Evolutionary conservation across 805 yeast species (phyloP).

Genomic region (Candida khao-thaluensis): DNA sequence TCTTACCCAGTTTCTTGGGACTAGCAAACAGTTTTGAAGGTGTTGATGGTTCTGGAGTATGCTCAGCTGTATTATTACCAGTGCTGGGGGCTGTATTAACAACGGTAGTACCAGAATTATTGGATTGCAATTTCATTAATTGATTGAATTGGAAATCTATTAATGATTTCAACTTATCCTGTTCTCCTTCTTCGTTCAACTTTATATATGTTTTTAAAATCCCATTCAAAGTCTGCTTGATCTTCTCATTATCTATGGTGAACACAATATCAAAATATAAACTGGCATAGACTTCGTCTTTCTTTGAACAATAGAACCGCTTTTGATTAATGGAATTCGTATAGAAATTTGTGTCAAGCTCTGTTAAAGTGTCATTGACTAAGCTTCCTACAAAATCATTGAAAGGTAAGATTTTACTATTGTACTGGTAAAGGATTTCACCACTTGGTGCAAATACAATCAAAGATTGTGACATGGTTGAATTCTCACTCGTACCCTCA

Average conservation of each 20-base stretch:
- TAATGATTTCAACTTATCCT: slow-evolving; percentile 30
- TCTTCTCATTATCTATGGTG: slow-evolving; percentile 38
- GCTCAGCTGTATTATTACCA: neutral
- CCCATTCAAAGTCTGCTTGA: slow-evolving; percentile 30
- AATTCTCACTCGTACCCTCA: too few relatives aligned
- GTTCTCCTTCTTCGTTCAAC: slow-evolving; percentile 17
- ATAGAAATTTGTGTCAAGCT: slow-evolving; percentile 32
- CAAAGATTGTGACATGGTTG: slow-evolving; percentile 38
- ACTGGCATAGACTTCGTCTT: slow-evolving; percentile 31
- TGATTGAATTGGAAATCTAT: slow-evolving; percentile 40
- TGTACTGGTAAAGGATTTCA: slow-evolving; percentile 34
- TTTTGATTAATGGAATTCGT: slow-evolving; percentile 32
- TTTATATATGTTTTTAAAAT: slow-evolving; percentile 32
- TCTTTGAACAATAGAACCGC: slow-evolving; percentile 32
- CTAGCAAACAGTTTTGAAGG: neutral
- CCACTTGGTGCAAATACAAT: slow-evolving; percentile 38
- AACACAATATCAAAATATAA: slow-evolving; percentile 40
- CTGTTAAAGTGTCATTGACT: slow-evolving; percentile 34
- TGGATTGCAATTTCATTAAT: slow-evolving; percentile 30
- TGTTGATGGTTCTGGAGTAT: neutral
- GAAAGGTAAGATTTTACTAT: slow-evolving; percentile 36
- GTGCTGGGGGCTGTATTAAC: neutral
- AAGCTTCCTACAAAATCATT: slow-evolving; percentile 36
- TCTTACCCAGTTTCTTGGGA: slow-evolving; percentile 20
- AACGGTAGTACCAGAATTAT: neutral